Conservation (phyloP, 139 green algal genomes). For the Chlorella sorokiniana region DNA sequence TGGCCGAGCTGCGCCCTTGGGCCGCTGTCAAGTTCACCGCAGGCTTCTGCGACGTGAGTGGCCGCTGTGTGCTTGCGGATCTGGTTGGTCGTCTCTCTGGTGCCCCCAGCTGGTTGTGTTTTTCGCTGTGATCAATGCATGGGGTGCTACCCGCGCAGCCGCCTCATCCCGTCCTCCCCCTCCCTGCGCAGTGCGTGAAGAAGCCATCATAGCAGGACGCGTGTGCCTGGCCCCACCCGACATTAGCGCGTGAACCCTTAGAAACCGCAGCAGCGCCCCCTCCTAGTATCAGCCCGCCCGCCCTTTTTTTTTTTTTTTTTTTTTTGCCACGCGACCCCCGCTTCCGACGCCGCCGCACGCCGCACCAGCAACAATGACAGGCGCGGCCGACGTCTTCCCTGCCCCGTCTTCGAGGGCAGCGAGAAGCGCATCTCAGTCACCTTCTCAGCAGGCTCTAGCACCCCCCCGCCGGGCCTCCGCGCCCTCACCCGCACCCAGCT, state of each 20-base stretch:
- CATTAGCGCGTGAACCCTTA: neutral
- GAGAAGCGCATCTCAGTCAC: constrained; percentile 96
- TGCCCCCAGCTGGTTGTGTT: neutral
- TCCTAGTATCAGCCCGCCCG: neutral
- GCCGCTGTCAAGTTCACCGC: constrained; percentile 32
- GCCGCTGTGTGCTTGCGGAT: neutral
- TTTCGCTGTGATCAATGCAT: neutral
- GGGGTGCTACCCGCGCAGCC: neutral
- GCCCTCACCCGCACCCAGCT: constrained; percentile 66
- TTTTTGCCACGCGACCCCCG: too few relatives aligned
- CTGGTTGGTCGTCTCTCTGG: neutral
- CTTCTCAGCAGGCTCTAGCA: constrained; percentile 57
- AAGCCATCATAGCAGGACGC: constrained; percentile 63
- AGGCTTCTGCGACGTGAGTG: constrained; percentile 28
- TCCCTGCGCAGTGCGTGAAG: constrained; percentile 56
- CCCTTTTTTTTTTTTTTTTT: too few relatives aligned
- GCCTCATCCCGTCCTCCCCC: neutral
- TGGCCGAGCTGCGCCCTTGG: constrained; percentile 41
- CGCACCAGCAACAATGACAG: constrained; percentile 28
- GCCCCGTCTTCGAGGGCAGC: constrained; percentile 88
- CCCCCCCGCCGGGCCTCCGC: constrained; percentile 64
- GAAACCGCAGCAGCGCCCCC: neutral
- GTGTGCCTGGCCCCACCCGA: neutral
- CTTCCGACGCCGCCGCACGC: neutral
- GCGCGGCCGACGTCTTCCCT: constrained; percentile 38